A percentile compares a stretch with the other conserved stretches of the same genome.
Evolutionary conservation across 306 rosid species (phyloP).

Genomic region (Biancaea sappan): DNA sequence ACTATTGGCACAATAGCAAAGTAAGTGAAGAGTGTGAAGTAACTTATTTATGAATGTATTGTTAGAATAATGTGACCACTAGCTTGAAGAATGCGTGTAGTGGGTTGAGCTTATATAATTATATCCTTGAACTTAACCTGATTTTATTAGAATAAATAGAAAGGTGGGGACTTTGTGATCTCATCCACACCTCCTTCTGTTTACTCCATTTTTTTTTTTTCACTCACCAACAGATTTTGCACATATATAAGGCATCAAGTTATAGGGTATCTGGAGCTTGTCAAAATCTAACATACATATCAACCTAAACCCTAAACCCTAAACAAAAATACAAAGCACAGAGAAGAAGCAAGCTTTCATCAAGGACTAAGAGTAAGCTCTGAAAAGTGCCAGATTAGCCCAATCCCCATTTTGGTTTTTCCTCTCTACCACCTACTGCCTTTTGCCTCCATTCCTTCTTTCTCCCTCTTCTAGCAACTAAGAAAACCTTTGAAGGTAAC

Average conservation of each 20-base stretch:
- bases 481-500: not conserved
- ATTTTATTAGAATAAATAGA: too few species aligned
- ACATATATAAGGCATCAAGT: too few species aligned
- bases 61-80: too few species aligned
- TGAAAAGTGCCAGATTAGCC: not conserved
- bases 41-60: not conserved
- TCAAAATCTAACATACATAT: not conserved
- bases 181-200: too few species aligned
- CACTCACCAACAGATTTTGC: too few species aligned
- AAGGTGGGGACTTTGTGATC: too few species aligned
- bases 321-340: not conserved
- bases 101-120: too few species aligned
- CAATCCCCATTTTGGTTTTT: not conserved
- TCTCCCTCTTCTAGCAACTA: not conserved
- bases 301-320: not conserved
- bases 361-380: not conserved
- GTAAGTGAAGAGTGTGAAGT: too few species aligned
- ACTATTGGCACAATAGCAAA: not conserved
- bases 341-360: not conserved
- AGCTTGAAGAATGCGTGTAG: too few species aligned
- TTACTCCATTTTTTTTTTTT: too few species aligned
- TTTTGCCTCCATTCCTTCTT: not conserved
- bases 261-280: not conserved
- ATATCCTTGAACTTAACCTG: too few species aligned
- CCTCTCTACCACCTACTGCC: not conserved